Evolutionary conservation across 352 stramenopile species (phyloP), one percentile per base, ranked within the genome.

Genomic region (Phytophthora macrochlamydospora): DNA sequence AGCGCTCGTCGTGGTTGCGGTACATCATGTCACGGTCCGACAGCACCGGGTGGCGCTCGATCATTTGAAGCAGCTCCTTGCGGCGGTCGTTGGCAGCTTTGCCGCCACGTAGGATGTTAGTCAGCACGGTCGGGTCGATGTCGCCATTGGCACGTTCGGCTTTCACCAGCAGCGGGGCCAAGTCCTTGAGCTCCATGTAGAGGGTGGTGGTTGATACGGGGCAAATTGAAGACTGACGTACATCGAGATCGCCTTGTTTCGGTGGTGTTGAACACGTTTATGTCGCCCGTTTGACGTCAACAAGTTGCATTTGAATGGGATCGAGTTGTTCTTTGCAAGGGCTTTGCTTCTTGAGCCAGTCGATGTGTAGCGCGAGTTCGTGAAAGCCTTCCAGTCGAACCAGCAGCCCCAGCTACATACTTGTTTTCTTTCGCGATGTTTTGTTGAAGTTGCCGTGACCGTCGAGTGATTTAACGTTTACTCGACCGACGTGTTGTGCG

Each of bases 131-230:
- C 1, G 70, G 58, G 66, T 87, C 49, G 4, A 88, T 56, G 64
- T 91, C 63, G 3, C 82, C 81, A 44, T 74, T 73, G 14, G 73
- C 61, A 31, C 81, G 81, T 54, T 90, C 81, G 56, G 75, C 81
- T 64, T 87, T 85, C 52, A 90, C 73, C 56, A 86, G 64, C 52
- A 87, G 65, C 45, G 76, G 81, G 14, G 76, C 78, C 46, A 90
- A 59, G 56, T 90, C 78, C 69, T 87, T 89, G 52, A 89, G 73
- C 57, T 89, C 77, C 12, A 80, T 56, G 31, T 35, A 31, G 24
- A 12, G 7, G 2, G 35, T 29, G 8, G 37, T 12, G 13, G 42
- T 7, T 14, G 12, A 13, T 14, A 59, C 29, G 14, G 7, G 38
- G 53, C 53, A 60, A 42, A 52, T 60, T 60, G 40, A 43, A 42